phyloP scores from a whole-genome alignment of 345 rosid species.

The Raphanus sativus region DNA sequence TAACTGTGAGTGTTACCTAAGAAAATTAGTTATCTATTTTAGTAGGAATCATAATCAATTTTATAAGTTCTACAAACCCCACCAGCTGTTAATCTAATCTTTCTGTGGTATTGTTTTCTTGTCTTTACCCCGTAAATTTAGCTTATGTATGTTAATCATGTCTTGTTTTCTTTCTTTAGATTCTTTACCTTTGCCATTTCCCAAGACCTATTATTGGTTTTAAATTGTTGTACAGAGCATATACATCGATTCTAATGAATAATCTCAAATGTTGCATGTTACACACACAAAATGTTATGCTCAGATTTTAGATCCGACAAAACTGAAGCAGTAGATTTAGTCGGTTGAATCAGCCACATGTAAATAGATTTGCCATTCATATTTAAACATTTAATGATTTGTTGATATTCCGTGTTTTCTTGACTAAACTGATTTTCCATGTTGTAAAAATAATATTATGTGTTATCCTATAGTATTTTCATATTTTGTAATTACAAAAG shows the following conservation, averaged over 20 bases:
- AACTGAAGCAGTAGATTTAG: conserved; percentile 14
- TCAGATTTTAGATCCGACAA: conserved; percentile 9
- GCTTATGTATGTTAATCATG: neutral
- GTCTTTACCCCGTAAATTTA: conserved; percentile 16
- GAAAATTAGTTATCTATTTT: neutral
- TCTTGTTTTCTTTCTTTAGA: conserved; percentile 8
- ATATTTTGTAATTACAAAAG: neutral
- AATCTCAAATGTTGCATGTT: neutral
- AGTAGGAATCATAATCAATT: neutral
- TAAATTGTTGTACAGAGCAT: neutral
- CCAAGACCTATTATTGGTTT: neutral
- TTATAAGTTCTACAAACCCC: neutral
- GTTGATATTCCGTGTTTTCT: neutral
- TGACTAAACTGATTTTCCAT: neutral
- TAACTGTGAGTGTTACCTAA: too few relatives aligned
- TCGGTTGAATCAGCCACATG: conserved; percentile 18
- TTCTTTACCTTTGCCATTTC: conserved; percentile 6
- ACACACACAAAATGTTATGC: neutral
- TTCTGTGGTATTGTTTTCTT: conserved; percentile 14
- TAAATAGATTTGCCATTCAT: conserved; percentile 3
- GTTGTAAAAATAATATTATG: neutral
- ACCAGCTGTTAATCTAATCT: conserved; percentile 15
- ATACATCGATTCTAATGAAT: neutral
- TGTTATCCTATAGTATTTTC: neutral
- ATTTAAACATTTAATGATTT: neutral